Conservation (phyloP, 192 early-diverging fungal genomes). For the Phycomyces nitens region DNA sequence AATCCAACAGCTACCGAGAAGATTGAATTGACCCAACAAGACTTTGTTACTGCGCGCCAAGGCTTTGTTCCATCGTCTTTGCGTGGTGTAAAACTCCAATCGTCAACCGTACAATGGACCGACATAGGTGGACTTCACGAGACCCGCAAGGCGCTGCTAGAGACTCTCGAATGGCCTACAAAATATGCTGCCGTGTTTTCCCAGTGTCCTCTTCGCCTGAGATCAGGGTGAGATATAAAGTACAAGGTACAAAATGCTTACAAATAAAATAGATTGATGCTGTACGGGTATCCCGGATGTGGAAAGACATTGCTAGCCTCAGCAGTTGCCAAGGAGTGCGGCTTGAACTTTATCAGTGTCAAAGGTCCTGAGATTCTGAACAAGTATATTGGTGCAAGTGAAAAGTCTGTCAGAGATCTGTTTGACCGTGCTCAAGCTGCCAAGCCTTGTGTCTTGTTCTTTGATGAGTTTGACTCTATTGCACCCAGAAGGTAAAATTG, state of each 20-base stretch:
- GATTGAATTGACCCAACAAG: constrained; percentile 47
- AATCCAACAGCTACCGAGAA: not conserved
- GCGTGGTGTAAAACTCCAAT: constrained; percentile 74
- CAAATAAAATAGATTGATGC: constrained; percentile 58
- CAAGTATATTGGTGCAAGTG: constrained; percentile 98
- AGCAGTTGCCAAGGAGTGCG: constrained; percentile 94
- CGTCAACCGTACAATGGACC: constrained; percentile 73
- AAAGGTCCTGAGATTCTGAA: constrained; percentile 98
- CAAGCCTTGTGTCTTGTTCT: constrained; percentile 93
- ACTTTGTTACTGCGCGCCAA: constrained; percentile 71
- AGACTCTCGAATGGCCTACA: constrained; percentile 95
- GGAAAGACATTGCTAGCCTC: constrained; percentile 96
- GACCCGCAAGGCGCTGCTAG: constrained; percentile 74
- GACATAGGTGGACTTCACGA: constrained; percentile 87
- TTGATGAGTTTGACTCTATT: constrained; percentile 98
- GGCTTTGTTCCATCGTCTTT: constrained; percentile 80
- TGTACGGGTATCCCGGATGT: constrained; percentile 98
- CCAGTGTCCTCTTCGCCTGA: constrained; percentile 79
- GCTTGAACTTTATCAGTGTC: constrained; percentile 93
- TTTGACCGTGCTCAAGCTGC: constrained; percentile 93
- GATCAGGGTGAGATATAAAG: constrained; percentile 66
- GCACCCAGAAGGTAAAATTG: constrained; percentile 74
- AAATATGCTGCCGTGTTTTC: constrained; percentile 90
- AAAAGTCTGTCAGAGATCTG: constrained; percentile 90
- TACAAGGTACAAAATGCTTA: not conserved